Conservation (phyloP, 2,329 filamentous ascomycete genomes). For the Botrytis byssoidea region DNA sequence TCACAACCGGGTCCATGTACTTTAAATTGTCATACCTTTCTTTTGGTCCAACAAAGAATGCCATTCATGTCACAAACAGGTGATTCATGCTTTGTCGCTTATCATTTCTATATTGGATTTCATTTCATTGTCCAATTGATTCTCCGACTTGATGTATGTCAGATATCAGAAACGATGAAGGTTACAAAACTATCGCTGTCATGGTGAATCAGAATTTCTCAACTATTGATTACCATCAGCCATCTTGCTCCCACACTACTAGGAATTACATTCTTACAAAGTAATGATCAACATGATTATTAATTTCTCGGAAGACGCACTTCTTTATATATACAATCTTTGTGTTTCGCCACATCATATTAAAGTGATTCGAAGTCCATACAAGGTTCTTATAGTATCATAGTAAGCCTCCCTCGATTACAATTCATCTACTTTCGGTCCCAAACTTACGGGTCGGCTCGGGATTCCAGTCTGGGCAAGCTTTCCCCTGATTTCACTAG, state of each 20-base stretch:
- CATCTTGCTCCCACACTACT: background rate
- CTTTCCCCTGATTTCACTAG: conserved; percentile 11
- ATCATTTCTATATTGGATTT: background rate
- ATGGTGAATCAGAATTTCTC: background rate
- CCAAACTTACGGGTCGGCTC: conserved; percentile 5
- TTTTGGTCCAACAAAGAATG: conserved; percentile 1
- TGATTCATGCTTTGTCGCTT: conserved; percentile 12
- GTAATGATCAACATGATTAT: background rate
- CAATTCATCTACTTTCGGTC: background rate
- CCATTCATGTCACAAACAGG: background rate
- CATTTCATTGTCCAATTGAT: background rate
- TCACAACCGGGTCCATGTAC: conserved; percentile 3
- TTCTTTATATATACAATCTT: background rate
- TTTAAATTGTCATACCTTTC: background rate
- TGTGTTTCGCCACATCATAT: background rate
- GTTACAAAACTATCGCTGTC: background rate
- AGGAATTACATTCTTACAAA: background rate
- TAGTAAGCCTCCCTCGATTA: background rate
- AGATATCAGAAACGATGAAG: background rate
- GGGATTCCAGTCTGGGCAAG: conserved; percentile 8
- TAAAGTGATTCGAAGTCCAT: background rate
- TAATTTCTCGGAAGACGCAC: background rate
- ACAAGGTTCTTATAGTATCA: background rate
- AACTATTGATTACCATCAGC: background rate
- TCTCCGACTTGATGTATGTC: background rate